phyloP scores from a whole-genome alignment of 164 flowering plant genomes.

The Vitis labrusca region DNA sequence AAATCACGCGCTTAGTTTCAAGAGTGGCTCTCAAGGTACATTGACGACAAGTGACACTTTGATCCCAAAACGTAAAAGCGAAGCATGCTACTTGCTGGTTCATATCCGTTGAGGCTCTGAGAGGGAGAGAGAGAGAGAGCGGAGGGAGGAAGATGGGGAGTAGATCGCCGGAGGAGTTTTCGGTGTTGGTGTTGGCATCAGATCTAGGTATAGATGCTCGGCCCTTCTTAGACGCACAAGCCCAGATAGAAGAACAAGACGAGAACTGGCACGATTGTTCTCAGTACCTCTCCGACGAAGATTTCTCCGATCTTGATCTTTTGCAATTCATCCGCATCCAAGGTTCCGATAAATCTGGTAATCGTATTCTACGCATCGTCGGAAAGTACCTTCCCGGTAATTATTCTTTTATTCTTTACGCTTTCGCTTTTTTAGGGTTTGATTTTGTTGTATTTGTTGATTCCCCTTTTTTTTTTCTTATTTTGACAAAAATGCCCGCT shows the following conservation, averaged over 20 bases:
- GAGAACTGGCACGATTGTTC: conserved; percentile 81
- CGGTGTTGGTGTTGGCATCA: conserved; percentile 78
- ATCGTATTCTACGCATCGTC: conserved; percentile 76
- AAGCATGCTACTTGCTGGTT: too few species aligned
- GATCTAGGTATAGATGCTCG: conserved; percentile 83
- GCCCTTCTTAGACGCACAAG: conserved; percentile 50
- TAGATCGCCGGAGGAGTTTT: conserved; percentile 59
- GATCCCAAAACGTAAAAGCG: too few species aligned
- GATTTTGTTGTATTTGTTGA: too few species aligned
- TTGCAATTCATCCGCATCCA: conserved; percentile 58
- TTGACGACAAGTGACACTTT: too few species aligned
- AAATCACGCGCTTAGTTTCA: too few species aligned
- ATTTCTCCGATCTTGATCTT: conserved; percentile 80
- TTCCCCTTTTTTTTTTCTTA: too few species aligned
- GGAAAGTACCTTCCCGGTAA: conserved; percentile 93
- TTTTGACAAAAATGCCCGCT: too few species aligned
- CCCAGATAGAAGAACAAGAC: conserved; percentile 24
- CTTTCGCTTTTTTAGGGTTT: neutral
- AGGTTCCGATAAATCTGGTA: conserved; percentile 69
- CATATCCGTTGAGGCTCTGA: neutral
- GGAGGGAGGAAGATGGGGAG: conserved; percentile 20
- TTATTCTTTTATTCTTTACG: neutral
- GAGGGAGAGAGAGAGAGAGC: neutral
- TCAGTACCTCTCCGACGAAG: conserved; percentile 53
- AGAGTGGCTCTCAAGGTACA: too few species aligned